Evolutionary conservation across 2,329 filamentous ascomycete species (phyloP).

Genomic region (Xylaria sp.): DNA sequence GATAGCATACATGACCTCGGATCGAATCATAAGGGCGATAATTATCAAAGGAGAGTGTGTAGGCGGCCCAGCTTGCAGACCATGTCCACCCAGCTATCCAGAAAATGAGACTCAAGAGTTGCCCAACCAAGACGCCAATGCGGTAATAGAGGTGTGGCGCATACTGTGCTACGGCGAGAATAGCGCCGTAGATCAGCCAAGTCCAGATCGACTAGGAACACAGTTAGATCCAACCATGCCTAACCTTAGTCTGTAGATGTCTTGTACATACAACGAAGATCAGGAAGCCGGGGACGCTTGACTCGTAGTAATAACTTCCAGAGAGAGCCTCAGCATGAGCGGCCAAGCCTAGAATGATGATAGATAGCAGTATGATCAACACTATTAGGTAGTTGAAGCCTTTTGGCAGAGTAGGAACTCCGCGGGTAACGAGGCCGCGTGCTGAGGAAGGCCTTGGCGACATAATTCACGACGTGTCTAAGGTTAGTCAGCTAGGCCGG

Average conservation of each 20-base stretch:
- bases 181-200: slow-evolving; percentile 48
- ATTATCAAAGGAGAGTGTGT: slow-evolving; percentile 35
- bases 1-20: slow-evolving; percentile 2
- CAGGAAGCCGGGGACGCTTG: slow-evolving; percentile 49
- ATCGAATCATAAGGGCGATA: slow-evolving; percentile 28
- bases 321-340: slow-evolving; percentile 49
- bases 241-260: not conserved
- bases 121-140: slow-evolving; percentile 37
- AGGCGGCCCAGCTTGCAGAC: slow-evolving; percentile 46
- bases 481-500: not conserved
- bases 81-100: slow-evolving; percentile 53
- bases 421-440: slow-evolving; percentile 46
- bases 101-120: slow-evolving; percentile 48
- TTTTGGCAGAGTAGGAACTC: slow-evolving; percentile 45
- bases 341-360: slow-evolving; percentile 48
- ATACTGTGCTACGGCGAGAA: slow-evolving; percentile 45
- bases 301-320: slow-evolving; percentile 35
- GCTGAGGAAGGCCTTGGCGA: no score
- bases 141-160: slow-evolving; percentile 42
- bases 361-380: slow-evolving; percentile 47
- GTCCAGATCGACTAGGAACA: slow-evolving; percentile 47
- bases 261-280: slow-evolving; percentile 52
- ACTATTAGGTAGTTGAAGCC: slow-evolving; percentile 48
- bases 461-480: slow-evolving; percentile 31
- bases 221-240: slow-evolving; percentile 12